phyloP scores from a whole-genome alignment of 192 early-diverging fungal genomes.

The Backusella tuberculispora region DNA sequence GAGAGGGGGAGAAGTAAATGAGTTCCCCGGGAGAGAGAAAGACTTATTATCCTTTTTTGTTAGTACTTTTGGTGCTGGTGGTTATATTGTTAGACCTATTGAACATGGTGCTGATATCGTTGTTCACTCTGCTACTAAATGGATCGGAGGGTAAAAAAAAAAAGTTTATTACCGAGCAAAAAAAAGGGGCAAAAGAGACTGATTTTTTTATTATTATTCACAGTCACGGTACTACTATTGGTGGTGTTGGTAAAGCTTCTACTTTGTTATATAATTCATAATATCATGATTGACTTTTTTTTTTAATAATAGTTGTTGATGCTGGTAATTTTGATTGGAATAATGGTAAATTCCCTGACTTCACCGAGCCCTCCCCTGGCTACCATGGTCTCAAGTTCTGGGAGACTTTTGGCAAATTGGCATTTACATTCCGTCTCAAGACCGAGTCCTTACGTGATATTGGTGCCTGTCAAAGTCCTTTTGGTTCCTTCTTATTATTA shows the following conservation, averaged over 20 bases:
- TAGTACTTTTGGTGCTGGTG: conserved; percentile 90
- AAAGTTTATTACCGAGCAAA: not conserved
- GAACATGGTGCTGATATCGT: conserved; percentile 97
- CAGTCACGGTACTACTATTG: conserved; percentile 90
- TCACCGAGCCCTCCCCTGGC: conserved; percentile 82
- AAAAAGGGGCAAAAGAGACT: not conserved
- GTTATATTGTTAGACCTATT: conserved; percentile 82
- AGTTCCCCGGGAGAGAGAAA: not conserved
- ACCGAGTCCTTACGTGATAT: conserved; percentile 87
- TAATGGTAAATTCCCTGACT: conserved; percentile 86
- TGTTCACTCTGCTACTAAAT: conserved; percentile 92
- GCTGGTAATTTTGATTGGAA: conserved; percentile 88
- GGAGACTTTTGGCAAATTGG: conserved; percentile 83
- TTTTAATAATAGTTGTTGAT: conserved; percentile 65
- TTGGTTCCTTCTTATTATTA: conserved; percentile 84
- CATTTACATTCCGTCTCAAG: conserved; percentile 79
- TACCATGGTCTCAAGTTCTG: conserved; percentile 90
- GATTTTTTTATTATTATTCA: conserved; percentile 39
- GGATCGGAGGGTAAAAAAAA: conserved; percentile 63
- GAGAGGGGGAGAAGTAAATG: not conserved
- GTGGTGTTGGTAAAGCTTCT: conserved; percentile 64
- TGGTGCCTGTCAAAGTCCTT: conserved; percentile 85
- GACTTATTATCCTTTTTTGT: not conserved
- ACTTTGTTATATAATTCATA: not conserved
- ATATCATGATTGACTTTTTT: not conserved